Base-by-base conservation (phyloP, 2,329 filamentous ascomycete species). In the Rhexocercosporidium sp. region DNA sequence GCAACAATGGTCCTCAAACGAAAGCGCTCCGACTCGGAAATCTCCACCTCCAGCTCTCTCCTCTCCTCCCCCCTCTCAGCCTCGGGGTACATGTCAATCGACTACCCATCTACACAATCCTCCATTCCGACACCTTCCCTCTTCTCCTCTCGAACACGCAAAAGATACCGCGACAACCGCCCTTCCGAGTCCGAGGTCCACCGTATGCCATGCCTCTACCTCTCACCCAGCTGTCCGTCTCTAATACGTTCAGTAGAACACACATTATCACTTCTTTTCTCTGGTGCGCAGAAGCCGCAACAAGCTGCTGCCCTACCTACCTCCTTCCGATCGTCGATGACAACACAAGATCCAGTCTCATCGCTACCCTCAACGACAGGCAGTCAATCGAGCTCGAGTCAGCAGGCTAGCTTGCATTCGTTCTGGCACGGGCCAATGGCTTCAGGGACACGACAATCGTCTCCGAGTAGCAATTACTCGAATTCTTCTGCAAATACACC, bases 1-100 rank as follows among this genome's bases (percentile, higher is more conserved):
- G 57, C 62, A 46, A 68, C 12, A 22, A 88, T 87, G 85, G 76
- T 83, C 29, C 79, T 88, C 75, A 90, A 90, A 77, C 87, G 88
- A 78, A 90, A 90, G 81, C 84, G 87, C 51, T 90, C 87, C 72
- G 82, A 84, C 64, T 86, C 85, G 25, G 86, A 88, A 75, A 79
- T 88, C 66, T 84, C 82, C 59, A 79, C 81, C 41, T 81, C 81
- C 41, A 82, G 81, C 60, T 78, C 79, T 67, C 80, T 79, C 7
- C 77, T 84, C 11, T 80, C 82, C 9, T 74, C 75, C 16, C 75
- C 75, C 3, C 70, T 67, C 66, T 66, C 74, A 51, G 73, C 76
- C 59, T 72, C 79, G 34, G 74, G 80, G 69, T 76, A 78, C 68
- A 76, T 79, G 41, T 74, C 75, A 65, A 77, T 78, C 73, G 68